Evolutionary conservation across 805 yeast species (phyloP).

Genomic region (Candida dajiaensis): DNA sequence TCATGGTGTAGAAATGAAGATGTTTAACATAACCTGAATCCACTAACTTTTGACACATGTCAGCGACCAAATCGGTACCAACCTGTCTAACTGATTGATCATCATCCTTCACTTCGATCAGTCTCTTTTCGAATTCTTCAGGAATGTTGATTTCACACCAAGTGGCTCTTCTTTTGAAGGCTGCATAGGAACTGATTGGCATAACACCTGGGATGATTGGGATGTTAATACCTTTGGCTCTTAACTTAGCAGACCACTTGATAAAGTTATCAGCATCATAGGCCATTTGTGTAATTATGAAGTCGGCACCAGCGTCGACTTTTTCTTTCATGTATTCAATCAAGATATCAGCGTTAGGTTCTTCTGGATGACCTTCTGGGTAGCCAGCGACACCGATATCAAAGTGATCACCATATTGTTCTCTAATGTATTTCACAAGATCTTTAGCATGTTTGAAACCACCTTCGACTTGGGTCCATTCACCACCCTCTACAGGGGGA

Average conservation of each 20-base stretch:
- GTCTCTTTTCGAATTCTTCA: constrained; percentile 53
- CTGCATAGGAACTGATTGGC: constrained; percentile 96
- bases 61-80: constrained; percentile 77
- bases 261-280: constrained; percentile 85
- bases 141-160: constrained; percentile 92
- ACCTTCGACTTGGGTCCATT: constrained; percentile 45
- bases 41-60: constrained; percentile 71
- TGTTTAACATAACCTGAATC: constrained; percentile 74
- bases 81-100: constrained; percentile 80
- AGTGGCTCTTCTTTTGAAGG: constrained; percentile 86
- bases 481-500: constrained; percentile 69
- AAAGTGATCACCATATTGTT: constrained; percentile 79
- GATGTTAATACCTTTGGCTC: constrained; percentile 65
- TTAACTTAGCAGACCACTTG: constrained; percentile 68
- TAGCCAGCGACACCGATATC: constrained; percentile 96
- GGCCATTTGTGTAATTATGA: constrained; percentile 85
- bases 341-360: constrained; percentile 41
- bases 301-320: constrained; percentile 91
- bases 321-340: constrained; percentile 69
- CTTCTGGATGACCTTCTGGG: constrained; percentile 97
- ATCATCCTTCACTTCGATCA: constrained; percentile 85
- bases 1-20: constrained; percentile 96
- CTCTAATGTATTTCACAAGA: constrained; percentile 68
- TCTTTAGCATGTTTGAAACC: constrained; percentile 88
- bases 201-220: constrained; percentile 97